Conservation (phyloP, 1,139 yeast species). For the Diutina mesorugosa region DNA sequence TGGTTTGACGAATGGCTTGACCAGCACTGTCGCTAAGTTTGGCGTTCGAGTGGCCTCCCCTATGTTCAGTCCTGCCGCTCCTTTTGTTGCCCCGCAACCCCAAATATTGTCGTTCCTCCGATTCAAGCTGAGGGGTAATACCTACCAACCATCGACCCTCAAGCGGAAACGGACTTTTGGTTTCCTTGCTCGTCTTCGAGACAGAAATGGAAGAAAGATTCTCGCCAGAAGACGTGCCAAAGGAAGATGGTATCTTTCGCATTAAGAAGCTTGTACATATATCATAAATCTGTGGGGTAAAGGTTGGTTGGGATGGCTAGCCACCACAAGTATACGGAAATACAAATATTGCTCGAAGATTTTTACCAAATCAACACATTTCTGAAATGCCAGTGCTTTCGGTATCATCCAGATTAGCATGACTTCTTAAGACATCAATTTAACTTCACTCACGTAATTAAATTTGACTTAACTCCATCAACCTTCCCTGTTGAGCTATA, state of each 20-base stretch:
- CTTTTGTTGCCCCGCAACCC: neutral
- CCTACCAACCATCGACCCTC: constrained; percentile 86
- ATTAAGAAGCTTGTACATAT: constrained; percentile 22
- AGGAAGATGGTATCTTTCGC: constrained; percentile 90
- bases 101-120: constrained; percentile 16
- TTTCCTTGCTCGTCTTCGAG: constrained; percentile 74
- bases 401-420: too few species aligned
- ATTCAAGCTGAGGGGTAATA: constrained; percentile 85
- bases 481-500: too few species aligned
- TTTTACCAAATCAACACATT: too few species aligned
- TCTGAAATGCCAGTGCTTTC: too few species aligned
- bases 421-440: too few species aligned
- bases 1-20: neutral
- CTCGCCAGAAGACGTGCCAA: constrained; percentile 69
- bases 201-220: constrained; percentile 70
- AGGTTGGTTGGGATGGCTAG: neutral
- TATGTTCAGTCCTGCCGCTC: neutral
- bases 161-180: constrained; percentile 88
- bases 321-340: neutral
- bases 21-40: neutral
- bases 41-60: neutral
- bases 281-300: neutral
- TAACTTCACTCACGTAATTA: too few species aligned
- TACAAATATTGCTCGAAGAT: neutral
- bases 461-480: too few species aligned